These are phyloP conservation scores for Raphanus sativus DNA, from an alignment of 345 rosid genomes.

Conservation along the genomic window DNA sequence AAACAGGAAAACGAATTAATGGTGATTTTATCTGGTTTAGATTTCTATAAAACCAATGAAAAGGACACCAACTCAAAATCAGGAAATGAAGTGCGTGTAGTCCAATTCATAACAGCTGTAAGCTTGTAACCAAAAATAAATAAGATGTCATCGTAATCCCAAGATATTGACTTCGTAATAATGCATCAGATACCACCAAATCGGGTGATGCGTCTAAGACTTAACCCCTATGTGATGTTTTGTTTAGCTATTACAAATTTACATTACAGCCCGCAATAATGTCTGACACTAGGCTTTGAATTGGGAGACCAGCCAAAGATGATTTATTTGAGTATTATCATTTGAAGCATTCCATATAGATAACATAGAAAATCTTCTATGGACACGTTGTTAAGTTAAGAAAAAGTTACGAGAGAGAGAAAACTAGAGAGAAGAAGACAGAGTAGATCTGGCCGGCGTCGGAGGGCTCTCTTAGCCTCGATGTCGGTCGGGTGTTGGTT, in stretches of 20 bases:
- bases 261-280: background rate
- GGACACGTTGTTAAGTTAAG: too few species aligned
- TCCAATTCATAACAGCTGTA: conserved; percentile 6
- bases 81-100: background rate
- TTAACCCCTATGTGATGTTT: conserved; percentile 26
- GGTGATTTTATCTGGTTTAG: background rate
- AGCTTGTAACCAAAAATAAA: background rate
- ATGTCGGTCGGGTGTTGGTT: too few species aligned
- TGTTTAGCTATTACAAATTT: background rate
- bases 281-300: background rate
- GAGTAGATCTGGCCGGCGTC: too few species aligned
- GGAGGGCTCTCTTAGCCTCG: too few species aligned
- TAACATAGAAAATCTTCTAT: too few species aligned
- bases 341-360: too few species aligned
- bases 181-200: conserved; percentile 18
- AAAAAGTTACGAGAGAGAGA: too few species aligned
- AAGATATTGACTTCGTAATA: conserved; percentile 13
- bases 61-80: background rate
- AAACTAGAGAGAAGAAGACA: too few species aligned
- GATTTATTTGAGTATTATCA: too few species aligned
- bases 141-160: conserved; percentile 7
- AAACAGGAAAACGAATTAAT: too few species aligned
- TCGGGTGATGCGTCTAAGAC: conserved; percentile 17
- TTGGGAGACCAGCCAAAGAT: too few species aligned
- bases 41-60: background rate